These are phyloP conservation scores for Erodium moschatum DNA, from an alignment of 441 rosid species.

Conservation along the genomic window DNA sequence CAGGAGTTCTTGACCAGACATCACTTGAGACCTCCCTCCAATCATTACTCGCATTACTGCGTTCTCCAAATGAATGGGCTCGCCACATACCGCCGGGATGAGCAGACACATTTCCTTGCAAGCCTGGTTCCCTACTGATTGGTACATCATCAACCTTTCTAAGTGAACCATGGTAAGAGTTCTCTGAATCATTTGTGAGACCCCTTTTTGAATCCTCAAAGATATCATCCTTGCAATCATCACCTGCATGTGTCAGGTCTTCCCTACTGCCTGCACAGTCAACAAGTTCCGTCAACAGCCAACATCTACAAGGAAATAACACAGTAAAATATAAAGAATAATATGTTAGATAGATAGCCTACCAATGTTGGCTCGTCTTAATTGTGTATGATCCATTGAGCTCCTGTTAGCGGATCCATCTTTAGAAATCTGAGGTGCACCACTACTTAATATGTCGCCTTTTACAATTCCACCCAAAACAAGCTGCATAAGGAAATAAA, in stretches of 20 bases:
- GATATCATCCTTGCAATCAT: conserved; percentile 45
- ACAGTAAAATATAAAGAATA: conserved; percentile 14
- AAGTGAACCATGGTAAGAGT: conserved; percentile 22
- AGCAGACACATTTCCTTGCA: conserved; percentile 37
- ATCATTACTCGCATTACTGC: conserved; percentile 31
- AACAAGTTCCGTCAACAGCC: conserved; percentile 25
- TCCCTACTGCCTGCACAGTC: conserved; percentile 64
- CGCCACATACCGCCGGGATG: conserved; percentile 48
- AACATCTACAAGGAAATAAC: conserved; percentile 16
- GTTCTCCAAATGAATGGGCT: conserved; percentile 45
- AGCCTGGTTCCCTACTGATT: conserved; percentile 32
- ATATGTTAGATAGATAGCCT: conserved; percentile 20
- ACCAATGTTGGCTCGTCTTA: conserved; percentile 70
- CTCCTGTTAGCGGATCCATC: conserved; percentile 59
- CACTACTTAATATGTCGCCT: conserved; percentile 78
- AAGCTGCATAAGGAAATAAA: conserved; percentile 35
- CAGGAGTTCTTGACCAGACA: conserved; percentile 36
- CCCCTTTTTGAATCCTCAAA: conserved; percentile 32
- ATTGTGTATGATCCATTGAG: conserved; percentile 39
- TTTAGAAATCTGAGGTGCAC: conserved; percentile 74
- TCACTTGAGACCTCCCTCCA: conserved; percentile 49
- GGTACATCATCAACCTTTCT: conserved; percentile 31
- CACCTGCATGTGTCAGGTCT: conserved; percentile 39
- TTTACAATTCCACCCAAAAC: conserved; percentile 73
- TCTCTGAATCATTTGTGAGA: conserved; percentile 27